These are phyloP conservation scores for Metarhizium brunneum DNA, from an alignment of 2,329 filamentous ascomycete species.

Conservation along the genomic window DNA sequence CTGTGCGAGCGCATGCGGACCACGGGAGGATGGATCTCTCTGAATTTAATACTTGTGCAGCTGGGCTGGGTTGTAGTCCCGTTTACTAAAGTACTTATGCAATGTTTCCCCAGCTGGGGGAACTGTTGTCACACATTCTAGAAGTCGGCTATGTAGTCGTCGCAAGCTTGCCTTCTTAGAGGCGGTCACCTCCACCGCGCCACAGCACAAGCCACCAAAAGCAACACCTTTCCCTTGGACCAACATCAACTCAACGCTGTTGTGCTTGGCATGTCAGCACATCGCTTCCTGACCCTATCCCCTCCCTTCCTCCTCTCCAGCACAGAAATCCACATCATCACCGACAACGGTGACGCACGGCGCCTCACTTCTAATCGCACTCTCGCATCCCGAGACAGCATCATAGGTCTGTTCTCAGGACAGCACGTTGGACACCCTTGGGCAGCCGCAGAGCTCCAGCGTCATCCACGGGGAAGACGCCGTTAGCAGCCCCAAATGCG, in stretches of 20 bases:
- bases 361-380: not conserved
- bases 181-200: not conserved
- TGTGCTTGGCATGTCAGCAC: not conserved
- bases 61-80: too few species aligned
- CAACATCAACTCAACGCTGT: not conserved
- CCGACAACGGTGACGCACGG: not conserved
- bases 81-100: too few species aligned
- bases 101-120: too few species aligned
- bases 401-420: not conserved
- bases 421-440: not conserved
- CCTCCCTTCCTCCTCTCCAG: not conserved
- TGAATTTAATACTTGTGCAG: too few species aligned
- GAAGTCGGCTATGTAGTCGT: too few species aligned
- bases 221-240: not conserved
- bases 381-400: too few species aligned
- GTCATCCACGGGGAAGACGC: conserved; percentile 7
- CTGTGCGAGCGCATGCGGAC: too few species aligned
- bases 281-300: not conserved
- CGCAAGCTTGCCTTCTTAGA: not conserved
- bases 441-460: not conserved
- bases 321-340: not conserved
- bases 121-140: too few species aligned
- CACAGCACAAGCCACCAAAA: not conserved
- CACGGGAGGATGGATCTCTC: too few species aligned
- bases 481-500: conserved; percentile 29